Base-by-base conservation (phyloP, 305 asterid genomes). In the Lippia alba region DNA sequence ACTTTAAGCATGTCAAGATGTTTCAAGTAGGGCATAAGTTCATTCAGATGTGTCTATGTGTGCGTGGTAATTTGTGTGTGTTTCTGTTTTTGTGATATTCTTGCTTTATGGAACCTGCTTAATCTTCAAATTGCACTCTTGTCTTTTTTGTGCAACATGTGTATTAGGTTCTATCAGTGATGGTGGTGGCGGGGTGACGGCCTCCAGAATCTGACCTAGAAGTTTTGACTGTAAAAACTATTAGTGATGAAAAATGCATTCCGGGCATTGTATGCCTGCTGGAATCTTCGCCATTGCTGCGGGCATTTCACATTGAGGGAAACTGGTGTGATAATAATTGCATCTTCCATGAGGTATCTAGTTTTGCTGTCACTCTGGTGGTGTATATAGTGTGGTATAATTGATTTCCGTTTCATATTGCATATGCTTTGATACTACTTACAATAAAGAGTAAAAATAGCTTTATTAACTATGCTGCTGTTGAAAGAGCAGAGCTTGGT, bases 241-340 rank as follows among this genome's bases (percentile, higher is more conserved):
- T 6, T 14, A 18, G 39, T 5, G 17, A 4, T 11, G 32, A 16
- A 12, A 18, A 10, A 2, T 9, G 8, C 58, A 36, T 58, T 36
- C 61, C 63, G 39, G 68, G 71, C 18, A 24, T 66, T 53, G 6
- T 67, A 17, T 8, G 39, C 51, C 24, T 76, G 45, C 77, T 76
- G 12, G 54, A 65, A 54, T 50, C 40, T 34, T 9, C 12, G 5
- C 12, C 11, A 6, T 34, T 34, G 3, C 40, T 41, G 8, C 5
- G 9, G 48, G 5, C 5, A 4, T 1, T 9, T 34, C 40, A 6
- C 40, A 34, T 34, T 2, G 40, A 34, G 6, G 40, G 40, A 6
- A 34, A 34, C 40, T 34, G 6, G 40, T 34, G 40, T n/a, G n/a
- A n/a, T 6, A 34, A 62, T 4, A 0, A 45, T 14, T 62, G 66